Evolutionary conservation across 176 grass and related monocot species (phyloP).

Genomic region (Oryza meyeriana): DNA sequence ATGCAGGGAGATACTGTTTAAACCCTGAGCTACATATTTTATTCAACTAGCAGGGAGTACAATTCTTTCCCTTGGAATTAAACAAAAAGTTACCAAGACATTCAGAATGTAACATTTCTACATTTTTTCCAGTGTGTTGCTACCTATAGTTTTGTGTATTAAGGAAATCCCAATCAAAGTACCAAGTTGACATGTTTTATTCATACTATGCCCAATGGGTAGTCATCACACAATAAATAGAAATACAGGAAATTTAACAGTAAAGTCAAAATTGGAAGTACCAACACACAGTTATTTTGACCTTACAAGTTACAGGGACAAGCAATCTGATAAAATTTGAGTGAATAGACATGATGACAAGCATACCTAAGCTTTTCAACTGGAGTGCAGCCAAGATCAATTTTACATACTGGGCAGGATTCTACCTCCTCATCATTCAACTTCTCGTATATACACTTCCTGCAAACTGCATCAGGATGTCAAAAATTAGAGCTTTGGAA

Average conservation of each 20-base stretch:
- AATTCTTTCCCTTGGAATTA: neutral
- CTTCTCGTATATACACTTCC: constrained; percentile 80
- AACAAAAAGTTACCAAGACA: neutral
- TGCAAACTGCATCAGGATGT: constrained; percentile 60
- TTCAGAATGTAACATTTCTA: constrained; percentile 19
- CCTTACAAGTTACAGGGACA: neutral
- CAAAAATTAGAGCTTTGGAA: neutral
- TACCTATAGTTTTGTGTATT: neutral
- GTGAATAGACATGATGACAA: constrained; percentile 8
- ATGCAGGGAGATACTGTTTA: neutral
- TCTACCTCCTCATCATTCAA: constrained; percentile 74
- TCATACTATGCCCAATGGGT: neutral
- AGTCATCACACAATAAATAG: neutral
- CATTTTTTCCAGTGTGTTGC: neutral
- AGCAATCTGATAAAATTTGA: neutral
- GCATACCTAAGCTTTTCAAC: constrained; percentile 83
- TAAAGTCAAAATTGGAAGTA: neutral
- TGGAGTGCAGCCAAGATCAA: constrained; percentile 68
- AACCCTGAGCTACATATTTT: neutral
- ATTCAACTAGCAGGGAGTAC: too few species aligned
- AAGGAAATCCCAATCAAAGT: neutral
- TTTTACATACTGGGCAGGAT: constrained; percentile 71
- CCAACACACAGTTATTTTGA: neutral
- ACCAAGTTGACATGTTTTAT: neutral
- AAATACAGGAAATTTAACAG: neutral